Conservation (phyloP, 2,329 filamentous ascomycete genomes). For the Aureobasidium lini region DNA sequence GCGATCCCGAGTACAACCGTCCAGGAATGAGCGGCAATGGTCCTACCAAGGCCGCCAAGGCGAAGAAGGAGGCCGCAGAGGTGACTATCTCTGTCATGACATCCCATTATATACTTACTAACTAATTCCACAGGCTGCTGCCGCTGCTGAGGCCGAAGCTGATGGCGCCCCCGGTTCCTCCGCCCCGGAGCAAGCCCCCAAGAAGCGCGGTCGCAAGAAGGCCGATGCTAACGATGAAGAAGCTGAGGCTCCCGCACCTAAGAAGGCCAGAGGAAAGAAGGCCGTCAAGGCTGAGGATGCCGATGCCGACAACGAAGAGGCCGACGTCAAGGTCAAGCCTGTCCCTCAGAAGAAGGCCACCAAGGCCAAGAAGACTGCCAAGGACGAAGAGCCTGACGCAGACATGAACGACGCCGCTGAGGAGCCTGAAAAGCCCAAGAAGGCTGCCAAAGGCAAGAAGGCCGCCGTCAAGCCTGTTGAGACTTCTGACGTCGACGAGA, state of each 20-base stretch:
- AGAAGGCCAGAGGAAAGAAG: slow-evolving; percentile 21
- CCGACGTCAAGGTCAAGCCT: not conserved
- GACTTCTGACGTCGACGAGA: slow-evolving; percentile 9
- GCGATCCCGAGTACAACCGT: slow-evolving; percentile 66
- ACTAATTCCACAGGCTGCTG: not conserved
- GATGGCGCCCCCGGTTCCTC: slow-evolving; percentile 12
- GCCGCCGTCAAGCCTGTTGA: not conserved
- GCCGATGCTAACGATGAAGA: slow-evolving; percentile 30
- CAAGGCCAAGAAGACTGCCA: slow-evolving; percentile 7
- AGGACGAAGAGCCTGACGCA: slow-evolving; percentile 13
- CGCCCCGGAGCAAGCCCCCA: slow-evolving; percentile 27
- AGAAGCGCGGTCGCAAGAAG: slow-evolving; percentile 35
- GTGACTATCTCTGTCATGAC: not conserved
- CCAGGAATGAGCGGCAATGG: slow-evolving; percentile 51
- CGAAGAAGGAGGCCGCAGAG: slow-evolving; percentile 28
- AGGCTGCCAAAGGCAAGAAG: slow-evolving; percentile 3
- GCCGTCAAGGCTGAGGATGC: slow-evolving; percentile 22
- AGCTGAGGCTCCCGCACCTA: slow-evolving; percentile 23
- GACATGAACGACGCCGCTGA: not conserved
- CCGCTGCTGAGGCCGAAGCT: slow-evolving; percentile 18
- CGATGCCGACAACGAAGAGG: slow-evolving; percentile 14
- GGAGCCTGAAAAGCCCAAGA: slow-evolving; percentile 16
- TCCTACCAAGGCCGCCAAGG: slow-evolving; percentile 42
- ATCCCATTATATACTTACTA: not conserved
- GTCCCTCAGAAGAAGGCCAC: slow-evolving; percentile 8